Conservation (phyloP, 208 protist genomes). For the Trypanosomatidae sp. region DNA sequence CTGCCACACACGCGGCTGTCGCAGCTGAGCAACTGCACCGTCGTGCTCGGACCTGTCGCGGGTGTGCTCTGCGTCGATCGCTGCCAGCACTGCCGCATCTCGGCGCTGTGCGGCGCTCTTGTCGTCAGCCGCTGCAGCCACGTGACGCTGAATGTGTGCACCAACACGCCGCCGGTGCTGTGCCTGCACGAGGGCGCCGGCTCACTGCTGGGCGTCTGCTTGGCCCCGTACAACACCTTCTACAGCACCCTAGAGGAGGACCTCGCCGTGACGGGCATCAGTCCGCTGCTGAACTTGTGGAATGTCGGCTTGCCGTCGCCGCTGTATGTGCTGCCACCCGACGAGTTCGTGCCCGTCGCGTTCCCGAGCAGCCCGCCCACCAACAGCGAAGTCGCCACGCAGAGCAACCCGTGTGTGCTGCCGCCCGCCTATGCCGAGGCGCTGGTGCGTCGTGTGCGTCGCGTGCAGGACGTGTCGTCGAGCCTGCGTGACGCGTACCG, state of each 20-base stretch:
- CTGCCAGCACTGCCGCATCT: slow-evolving; percentile 77
- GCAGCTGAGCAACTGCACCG: slow-evolving; percentile 78
- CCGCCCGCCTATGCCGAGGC: slow-evolving; percentile 59
- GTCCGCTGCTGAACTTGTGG: slow-evolving; percentile 79
- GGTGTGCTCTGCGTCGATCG: slow-evolving; percentile 68
- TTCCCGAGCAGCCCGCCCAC: slow-evolving; percentile 52
- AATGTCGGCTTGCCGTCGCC: slow-evolving; percentile 62
- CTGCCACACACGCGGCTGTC: slow-evolving; percentile 72
- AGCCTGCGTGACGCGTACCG: slow-evolving; percentile 45
- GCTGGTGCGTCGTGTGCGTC: slow-evolving; percentile 36
- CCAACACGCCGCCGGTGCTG: slow-evolving; percentile 80
- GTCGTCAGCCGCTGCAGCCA: slow-evolving; percentile 66
- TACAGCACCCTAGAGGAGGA: slow-evolving; percentile 82
- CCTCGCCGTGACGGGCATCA: slow-evolving; percentile 66
- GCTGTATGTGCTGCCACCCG: slow-evolving; percentile 54
- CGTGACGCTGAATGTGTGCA: slow-evolving; percentile 67
- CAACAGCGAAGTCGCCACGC: slow-evolving; percentile 38
- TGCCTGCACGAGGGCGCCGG: slow-evolving; percentile 10
- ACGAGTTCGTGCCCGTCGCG: slow-evolving; percentile 63
- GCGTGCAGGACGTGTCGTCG: slow-evolving; percentile 65
- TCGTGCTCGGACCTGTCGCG: slow-evolving; percentile 70
- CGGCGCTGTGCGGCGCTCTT: slow-evolving; percentile 60
- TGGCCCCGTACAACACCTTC: slow-evolving; percentile 85
- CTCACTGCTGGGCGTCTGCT: slow-evolving; percentile 35
- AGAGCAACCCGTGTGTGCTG: slow-evolving; percentile 67